Evolutionary conservation across 2,329 filamentous ascomycete species (phyloP).

Genomic region (Cadophora malorum): DNA sequence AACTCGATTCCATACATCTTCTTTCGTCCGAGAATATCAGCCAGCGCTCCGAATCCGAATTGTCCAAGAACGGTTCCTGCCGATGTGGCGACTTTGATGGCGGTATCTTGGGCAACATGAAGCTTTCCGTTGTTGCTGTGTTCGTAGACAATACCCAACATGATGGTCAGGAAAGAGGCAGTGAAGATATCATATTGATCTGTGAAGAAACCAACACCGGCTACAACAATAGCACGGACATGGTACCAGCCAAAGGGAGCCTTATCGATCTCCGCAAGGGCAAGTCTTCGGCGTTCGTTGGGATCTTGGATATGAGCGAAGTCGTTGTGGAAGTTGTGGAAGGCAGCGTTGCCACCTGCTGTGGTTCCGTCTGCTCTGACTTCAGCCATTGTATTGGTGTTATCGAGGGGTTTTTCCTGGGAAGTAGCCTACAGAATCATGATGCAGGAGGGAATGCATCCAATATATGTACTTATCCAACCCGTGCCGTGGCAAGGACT

Average conservation of each 20-base stretch:
- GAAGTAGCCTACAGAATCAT: constrained; percentile 5
- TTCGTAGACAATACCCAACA: constrained; percentile 49
- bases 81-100: constrained; percentile 85
- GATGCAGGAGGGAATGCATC: constrained; percentile 5
- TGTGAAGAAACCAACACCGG: constrained; percentile 88
- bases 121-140: constrained; percentile 69
- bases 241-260: constrained; percentile 87
- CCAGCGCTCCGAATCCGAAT: constrained; percentile 78
- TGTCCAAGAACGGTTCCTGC: constrained; percentile 85
- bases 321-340: constrained; percentile 80
- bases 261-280: constrained; percentile 82
- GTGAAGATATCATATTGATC: constrained; percentile 71
- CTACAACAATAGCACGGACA: constrained; percentile 76
- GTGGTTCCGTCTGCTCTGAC: constrained; percentile 47
- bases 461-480: constrained; percentile 5
- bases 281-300: constrained; percentile 79
- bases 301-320: constrained; percentile 63
- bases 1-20: constrained; percentile 80
- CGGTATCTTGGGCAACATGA: constrained; percentile 65
- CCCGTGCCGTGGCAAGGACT: constrained; percentile 3
- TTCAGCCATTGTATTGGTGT: constrained; percentile 5
- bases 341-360: constrained; percentile 70
- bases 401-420: constrained; percentile 4
- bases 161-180: constrained; percentile 42
- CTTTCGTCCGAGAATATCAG: constrained; percentile 79